Evolutionary conservation across 2,329 filamentous ascomycete species (phyloP), one percentile per base, ranked within the genome.

Genomic region (Fusarium secorum): DNA sequence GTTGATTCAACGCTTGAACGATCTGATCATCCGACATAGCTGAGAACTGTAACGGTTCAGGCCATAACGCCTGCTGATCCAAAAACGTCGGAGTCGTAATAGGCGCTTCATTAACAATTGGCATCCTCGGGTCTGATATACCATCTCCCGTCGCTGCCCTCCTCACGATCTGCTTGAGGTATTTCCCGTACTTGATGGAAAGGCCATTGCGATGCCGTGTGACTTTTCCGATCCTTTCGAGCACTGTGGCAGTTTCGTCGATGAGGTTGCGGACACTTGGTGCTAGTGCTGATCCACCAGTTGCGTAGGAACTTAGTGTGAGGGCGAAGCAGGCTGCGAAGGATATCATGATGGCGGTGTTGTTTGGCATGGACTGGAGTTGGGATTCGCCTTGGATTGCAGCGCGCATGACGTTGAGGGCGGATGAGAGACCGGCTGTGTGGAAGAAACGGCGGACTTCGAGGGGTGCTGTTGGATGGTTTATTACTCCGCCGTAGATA

Each of bases 301-400:
- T 83, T 5, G 88, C 85, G 51, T 88, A 87, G 0, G 88, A 85
- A 70, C 88, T 90, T 8, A 92, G 83, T 14, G 88, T 87, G n/a
- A 92, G 79, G 0, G 90, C 89, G 67, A 91, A 91, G 73, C 89
- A 91, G 8, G 90, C 90, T 0, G 91, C 91, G 70, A 93, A 93
- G 3, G 90, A 91, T 17, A 93, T 92, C 91, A 93, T 93, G 70
- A 93, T 92, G 60, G 91, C 88, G 0, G 91, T 93, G 72, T 93
- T 93, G 78, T 93, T 93, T 0, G 91, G 91, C 91, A 93, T 93
- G 0, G 91, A 93, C 60, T 89, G 89, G 0, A 93, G 84, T 66
- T 90, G 87, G 0, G 85, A 82, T 75, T 93, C 91, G 36, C 91
- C 91, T 78, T 93, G 91, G 10, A 93, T 91, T 0, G 91, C 91